Evolutionary conservation across 2,329 filamentous ascomycete species (phyloP).

Genomic region (Cladorrhinum sp.): DNA sequence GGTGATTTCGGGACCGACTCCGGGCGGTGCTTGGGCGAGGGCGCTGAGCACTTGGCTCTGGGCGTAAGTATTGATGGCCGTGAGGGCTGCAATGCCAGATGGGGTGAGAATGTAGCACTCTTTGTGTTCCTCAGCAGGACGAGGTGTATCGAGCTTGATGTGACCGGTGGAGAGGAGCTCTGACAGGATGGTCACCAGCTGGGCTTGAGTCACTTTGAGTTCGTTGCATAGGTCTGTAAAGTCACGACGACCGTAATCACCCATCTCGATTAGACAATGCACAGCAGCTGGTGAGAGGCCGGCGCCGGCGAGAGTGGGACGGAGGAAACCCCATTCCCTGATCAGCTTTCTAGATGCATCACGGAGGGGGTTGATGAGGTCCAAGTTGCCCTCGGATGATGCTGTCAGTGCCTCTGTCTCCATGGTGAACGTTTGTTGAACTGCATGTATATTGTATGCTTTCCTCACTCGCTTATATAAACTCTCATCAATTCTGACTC

Average conservation of each 20-base stretch:
- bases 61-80: slow-evolving; percentile 23
- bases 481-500: too few species aligned
- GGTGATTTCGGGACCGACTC: slow-evolving; percentile 14
- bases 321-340: slow-evolving; percentile 30
- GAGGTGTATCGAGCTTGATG: slow-evolving; percentile 12
- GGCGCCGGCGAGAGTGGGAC: slow-evolving; percentile 21
- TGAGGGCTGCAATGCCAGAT: slow-evolving; percentile 19
- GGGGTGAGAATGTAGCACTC: slow-evolving; percentile 20
- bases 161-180: slow-evolving; percentile 13
- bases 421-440: background rate
- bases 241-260: slow-evolving; percentile 16
- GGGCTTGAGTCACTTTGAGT: slow-evolving; percentile 20
- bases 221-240: slow-evolving; percentile 20
- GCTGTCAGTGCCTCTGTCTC: background rate
- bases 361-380: slow-evolving; percentile 20
- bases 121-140: background rate
- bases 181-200: slow-evolving; percentile 10
- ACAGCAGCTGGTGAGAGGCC: slow-evolving; percentile 23
- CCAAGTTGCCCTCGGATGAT: background rate
- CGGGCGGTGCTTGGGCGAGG: slow-evolving; percentile 18
- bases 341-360: slow-evolving; percentile 28
- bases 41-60: slow-evolving; percentile 23
- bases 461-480: too few species aligned
- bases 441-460: background rate
- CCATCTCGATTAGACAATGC: slow-evolving; percentile 30